Evolutionary conservation across 2,329 filamentous ascomycete genomes (phyloP).

Genomic region (Beauveria medogensis): DNA sequence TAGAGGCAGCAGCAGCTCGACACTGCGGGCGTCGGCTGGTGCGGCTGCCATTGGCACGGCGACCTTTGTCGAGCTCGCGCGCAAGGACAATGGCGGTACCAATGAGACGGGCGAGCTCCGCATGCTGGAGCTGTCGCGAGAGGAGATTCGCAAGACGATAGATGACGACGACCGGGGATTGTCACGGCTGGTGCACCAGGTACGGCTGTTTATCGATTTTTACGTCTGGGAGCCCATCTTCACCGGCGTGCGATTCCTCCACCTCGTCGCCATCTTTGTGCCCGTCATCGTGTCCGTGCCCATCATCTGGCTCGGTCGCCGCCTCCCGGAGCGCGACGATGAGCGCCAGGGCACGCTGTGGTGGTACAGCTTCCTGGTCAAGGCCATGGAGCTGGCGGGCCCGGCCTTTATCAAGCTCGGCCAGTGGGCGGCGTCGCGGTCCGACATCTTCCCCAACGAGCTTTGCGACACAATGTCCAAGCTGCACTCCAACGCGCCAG

Average conservation of each 20-base stretch:
- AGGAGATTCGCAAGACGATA: constrained; percentile 66
- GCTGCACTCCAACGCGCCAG: constrained; percentile 87
- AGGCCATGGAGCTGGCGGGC: constrained; percentile 83
- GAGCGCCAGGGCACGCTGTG: constrained; percentile 77
- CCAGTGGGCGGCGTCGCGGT: constrained; percentile 95
- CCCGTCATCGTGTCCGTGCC: constrained; percentile 79
- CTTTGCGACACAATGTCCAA: constrained; percentile 92
- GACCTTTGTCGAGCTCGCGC: constrained; percentile 50
- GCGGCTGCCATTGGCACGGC: constrained; percentile 42
- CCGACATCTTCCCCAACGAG: constrained; percentile 90
- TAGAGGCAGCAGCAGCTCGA: constrained; percentile 15
- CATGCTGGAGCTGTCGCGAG: constrained; percentile 76
- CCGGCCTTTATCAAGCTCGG: constrained; percentile 98
- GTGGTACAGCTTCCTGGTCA: constrained; percentile 90
- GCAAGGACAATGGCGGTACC: constrained; percentile 41
- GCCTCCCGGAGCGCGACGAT: constrained; percentile 56
- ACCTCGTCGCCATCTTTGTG: constrained; percentile 81
- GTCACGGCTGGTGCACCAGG: constrained; percentile 45
- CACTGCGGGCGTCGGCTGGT: constrained; percentile 33
- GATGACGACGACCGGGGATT: constrained; percentile 54
- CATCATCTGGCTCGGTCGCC: constrained; percentile 66
- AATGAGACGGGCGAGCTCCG: constrained; percentile 67
- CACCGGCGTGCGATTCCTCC: constrained; percentile 80
- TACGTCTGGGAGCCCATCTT: constrained; percentile 80
- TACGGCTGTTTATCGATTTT: constrained; percentile 60